Base-by-base conservation (phyloP, 148 eudicot species). In the Amaranthus hypochondriacus region DNA sequence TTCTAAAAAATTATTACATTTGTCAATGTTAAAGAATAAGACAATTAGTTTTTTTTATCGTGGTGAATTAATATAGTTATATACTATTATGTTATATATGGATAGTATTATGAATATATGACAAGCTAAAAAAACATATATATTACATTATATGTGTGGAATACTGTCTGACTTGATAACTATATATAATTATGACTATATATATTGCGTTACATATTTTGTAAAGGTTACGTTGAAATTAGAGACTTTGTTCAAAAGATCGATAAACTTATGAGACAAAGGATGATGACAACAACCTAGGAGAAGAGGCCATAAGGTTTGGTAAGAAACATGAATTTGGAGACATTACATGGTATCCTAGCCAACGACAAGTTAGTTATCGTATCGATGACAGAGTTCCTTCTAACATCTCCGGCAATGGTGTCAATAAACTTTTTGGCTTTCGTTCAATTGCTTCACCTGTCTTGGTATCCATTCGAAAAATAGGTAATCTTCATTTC, bases 331-430 rank as follows among this genome's bases (percentile, higher is more conserved):
- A 91, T 48, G 97, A 91, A 63, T 91, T 89, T 65, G 92, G 85
- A 4, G 97, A 89, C 81, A 15, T 91, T 11, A 78, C 76, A 53
- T 91, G 97, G 97, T 78, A 77, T 60, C 97, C 97, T 5, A 91
- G 92, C 69, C 90, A 83, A 47, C 77, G 80, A 46, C 77, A 79
- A 74, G 94, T 76, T 1, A 2, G 78, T 0, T 91, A 91, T 47
- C 71, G 94, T n/a, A 62, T 83, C 0, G 97, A 91, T 48, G 88
- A 89, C 56, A 80, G 97, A 11, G 88, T 87, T 48, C 58, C 90
- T 11, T 48, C 65, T 62, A 76, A 70, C 10, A 51, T 66, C 13
- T 58, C 87, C 0, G 90, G 97, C 14, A 78, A 89, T 60, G 93
- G 89, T 3, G 76, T 79, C 54, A 49, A 76, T 57, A 61, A 87